Percentiles rank a stretch among this genome's conserved stretches.
phyloP scores from a whole-genome alignment of 148 eudicot genomes.

The Camellia granthamiana region DNA sequence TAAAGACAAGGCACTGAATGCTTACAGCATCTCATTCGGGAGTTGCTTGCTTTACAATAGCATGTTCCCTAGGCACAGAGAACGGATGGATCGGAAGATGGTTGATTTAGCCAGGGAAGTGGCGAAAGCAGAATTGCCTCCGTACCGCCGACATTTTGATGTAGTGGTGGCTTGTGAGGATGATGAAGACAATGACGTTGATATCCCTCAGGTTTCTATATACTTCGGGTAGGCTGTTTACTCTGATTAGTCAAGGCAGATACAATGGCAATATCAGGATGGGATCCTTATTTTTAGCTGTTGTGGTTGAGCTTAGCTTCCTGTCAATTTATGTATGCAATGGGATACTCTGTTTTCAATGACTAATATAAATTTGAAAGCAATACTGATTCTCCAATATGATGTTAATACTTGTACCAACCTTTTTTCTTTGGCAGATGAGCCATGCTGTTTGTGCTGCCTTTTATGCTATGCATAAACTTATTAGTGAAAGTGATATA shows the following conservation, averaged over 20 bases:
- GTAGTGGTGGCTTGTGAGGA: constrained; percentile 85
- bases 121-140: constrained; percentile 78
- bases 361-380: background rate
- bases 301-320: background rate
- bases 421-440: background rate
- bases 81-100: constrained; percentile 68
- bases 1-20: constrained; percentile 57
- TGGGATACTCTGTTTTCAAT: background rate
- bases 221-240: constrained; percentile 46
- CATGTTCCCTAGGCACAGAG: constrained; percentile 75
- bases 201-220: constrained; percentile 71
- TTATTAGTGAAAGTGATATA: too few relatives aligned
- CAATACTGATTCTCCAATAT: background rate
- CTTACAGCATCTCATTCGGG: constrained; percentile 75
- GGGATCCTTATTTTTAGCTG: background rate
- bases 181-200: constrained; percentile 70
- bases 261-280: background rate
- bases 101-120: constrained; percentile 70
- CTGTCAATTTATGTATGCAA: background rate
- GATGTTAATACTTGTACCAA: background rate
- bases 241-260: background rate
- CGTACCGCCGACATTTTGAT: constrained; percentile 68
- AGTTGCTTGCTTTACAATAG: constrained; percentile 70
- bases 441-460: constrained; percentile 4
- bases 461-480: background rate